Evolutionary conservation across 2,329 filamentous ascomycete genomes (phyloP), one percentile per base, ranked within the genome.

Genomic region (Mollisiaceae sp.): DNA sequence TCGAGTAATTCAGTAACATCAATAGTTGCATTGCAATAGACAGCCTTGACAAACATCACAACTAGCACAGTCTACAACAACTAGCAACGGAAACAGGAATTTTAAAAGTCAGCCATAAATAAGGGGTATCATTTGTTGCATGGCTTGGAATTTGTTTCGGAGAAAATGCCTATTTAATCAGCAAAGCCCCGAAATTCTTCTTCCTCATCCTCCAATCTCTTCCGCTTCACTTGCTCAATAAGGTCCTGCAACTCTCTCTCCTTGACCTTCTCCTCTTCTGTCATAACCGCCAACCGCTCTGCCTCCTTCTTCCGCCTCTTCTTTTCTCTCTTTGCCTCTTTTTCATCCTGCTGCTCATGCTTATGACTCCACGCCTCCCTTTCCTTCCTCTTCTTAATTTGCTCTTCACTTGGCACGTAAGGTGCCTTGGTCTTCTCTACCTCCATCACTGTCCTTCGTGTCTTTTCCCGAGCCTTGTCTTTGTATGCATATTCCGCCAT

Each of bases 331-430:
- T 88, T 83, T 71, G 82, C 83, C 58, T 83, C 81, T 60, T 89
- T 86, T 65, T 85, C 80, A 27, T 89, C 89, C 72, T 89, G 89
- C 72, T 83, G 82, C 68, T 91, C 90, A 24, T 84, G 80, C 76
- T 91, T 91, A 64, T 83, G 85, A 77, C 90, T 94, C 90, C 91
- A 94, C 0, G 91, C 86, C 73, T 88, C 82, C 72, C 90, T 84
- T 77, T 87, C 81, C 77, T 86, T 85, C 72, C 85, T 79, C 82
- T 89, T 87, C 75, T 84, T 81, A 63, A 77, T 20, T 75, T 82
- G 80, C 54, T 77, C 78, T 68, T 82, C 81, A 32, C 63, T 80
- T 71, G 74, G 74, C 14, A 73, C 70, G 63, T 73, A 76, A 4
- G 74, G 73, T n/a, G 69, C 75, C 60, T 79, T 79, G 18, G 79